Percentiles rank a stretch among this genome's conserved stretches.
These are phyloP conservation scores for Leccinum uliginosum DNA, from an alignment of 768 basidiomycete species.

Conservation along the genomic window DNA sequence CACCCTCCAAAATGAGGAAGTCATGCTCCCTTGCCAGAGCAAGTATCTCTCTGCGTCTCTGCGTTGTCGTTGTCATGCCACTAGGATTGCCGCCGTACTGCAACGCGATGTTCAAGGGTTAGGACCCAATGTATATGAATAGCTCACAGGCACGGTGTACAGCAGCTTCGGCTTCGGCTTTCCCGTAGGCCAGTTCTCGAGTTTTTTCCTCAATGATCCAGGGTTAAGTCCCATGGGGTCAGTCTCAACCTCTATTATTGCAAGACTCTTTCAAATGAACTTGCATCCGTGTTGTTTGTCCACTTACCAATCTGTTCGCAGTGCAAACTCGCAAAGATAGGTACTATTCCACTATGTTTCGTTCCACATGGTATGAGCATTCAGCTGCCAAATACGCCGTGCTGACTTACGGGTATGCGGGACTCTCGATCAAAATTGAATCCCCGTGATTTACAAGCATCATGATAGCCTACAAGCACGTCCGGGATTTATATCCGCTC, in stretches of 20 bases:
- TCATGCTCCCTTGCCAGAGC: constrained; percentile 60
- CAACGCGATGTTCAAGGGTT: neutral
- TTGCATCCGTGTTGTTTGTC: constrained; percentile 4
- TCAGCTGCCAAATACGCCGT: neutral
- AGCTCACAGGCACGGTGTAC: constrained; percentile 65
- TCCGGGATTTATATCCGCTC: neutral
- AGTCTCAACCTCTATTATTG: constrained; percentile 57
- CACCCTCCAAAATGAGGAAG: constrained; percentile 76
- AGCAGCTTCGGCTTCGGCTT: constrained; percentile 68
- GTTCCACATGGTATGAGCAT: neutral
- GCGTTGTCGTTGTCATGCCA: constrained; percentile 64
- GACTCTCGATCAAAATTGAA: constrained; percentile 69
- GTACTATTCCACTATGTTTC: constrained; percentile 50
- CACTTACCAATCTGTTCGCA: constrained; percentile 49
- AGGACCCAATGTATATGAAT: neutral
- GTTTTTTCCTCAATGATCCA: constrained; percentile 48
- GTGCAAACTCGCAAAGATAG: constrained; percentile 48
- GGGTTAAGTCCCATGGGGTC: constrained; percentile 65
- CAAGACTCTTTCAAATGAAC: neutral
- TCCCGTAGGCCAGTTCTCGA: constrained; percentile 63
- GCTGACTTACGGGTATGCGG: constrained; percentile 56
- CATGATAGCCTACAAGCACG: constrained; percentile 48
- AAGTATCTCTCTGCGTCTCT: constrained; percentile 61
- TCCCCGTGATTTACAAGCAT: constrained; percentile 71
- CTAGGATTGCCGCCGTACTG: constrained; percentile 79